phyloP scores from a whole-genome alignment of 192 early-diverging fungal species.

The Phycomyces nitens region DNA sequence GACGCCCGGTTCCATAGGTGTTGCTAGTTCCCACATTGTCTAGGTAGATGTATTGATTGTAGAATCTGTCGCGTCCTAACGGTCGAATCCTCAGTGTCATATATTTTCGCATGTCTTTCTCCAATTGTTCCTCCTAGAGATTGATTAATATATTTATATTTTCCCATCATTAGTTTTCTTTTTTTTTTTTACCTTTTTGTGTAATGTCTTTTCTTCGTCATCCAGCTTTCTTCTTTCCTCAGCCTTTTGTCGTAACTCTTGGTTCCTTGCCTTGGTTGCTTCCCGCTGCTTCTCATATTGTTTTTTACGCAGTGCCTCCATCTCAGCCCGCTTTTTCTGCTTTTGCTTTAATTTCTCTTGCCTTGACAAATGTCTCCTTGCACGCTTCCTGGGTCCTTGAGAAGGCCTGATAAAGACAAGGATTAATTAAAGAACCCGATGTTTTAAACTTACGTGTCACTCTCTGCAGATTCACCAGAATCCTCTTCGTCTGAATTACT shows the following conservation, averaged over 20 bases:
- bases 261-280: constrained; percentile 32
- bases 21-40: constrained; percentile 68
- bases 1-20: constrained; percentile 48
- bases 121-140: constrained; percentile 59
- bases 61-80: constrained; percentile 80
- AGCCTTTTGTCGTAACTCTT: constrained; percentile 34
- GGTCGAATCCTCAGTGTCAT: constrained; percentile 64
- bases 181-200: constrained; percentile 26
- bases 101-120: constrained; percentile 61
- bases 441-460: constrained; percentile 7
- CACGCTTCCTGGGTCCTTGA: constrained; percentile 12
- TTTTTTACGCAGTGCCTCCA: constrained; percentile 35
- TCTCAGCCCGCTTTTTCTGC: constrained; percentile 44
- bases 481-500: constrained; percentile 12
- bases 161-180: background rate
- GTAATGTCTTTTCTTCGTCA: constrained; percentile 50
- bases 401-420: background rate
- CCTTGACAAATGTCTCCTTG: constrained; percentile 33
- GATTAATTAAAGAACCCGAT: no score
- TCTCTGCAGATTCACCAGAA: constrained; percentile 3
- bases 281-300: constrained; percentile 38
- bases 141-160: background rate
- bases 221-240: constrained; percentile 49
- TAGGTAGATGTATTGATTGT: constrained; percentile 86
- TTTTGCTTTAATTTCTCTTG: constrained; percentile 44